These are phyloP conservation scores for Sporothrix humicola DNA, from an alignment of 2,329 filamentous ascomycete species.

Conservation along the genomic window DNA sequence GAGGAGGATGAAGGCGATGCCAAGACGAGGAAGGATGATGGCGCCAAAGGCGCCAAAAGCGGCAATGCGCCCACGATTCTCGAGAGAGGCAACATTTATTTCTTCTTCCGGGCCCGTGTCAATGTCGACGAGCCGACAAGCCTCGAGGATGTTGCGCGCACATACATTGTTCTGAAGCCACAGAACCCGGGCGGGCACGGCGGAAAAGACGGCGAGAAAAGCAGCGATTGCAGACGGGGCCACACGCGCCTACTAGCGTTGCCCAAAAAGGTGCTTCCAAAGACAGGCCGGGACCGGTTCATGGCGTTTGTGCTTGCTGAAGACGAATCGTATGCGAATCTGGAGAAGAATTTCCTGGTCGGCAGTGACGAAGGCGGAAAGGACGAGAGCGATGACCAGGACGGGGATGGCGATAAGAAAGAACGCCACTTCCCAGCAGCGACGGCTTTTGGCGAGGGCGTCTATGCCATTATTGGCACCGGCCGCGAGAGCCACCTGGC, in stretches of 20 bases:
- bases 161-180: conserved; percentile 79
- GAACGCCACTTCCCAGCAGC: conserved; percentile 69
- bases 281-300: conserved; percentile 70
- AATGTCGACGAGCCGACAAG: conserved; percentile 71
- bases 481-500: conserved; percentile 75
- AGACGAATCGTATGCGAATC: conserved; percentile 65
- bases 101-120: conserved; percentile 83
- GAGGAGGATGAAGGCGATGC: background rate
- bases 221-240: conserved; percentile 56
- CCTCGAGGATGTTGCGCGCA: conserved; percentile 75
- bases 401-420: background rate
- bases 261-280: conserved; percentile 83
- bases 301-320: conserved; percentile 84
- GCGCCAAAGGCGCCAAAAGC: background rate
- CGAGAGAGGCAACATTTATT: conserved; percentile 90
- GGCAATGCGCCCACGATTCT: conserved; percentile 61
- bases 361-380: conserved; percentile 64
- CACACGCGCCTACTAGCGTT: conserved; percentile 76
- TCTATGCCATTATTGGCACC: conserved; percentile 80
- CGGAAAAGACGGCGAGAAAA: conserved; percentile 62
- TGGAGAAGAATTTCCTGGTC: conserved; percentile 75
- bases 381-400: conserved; percentile 45
- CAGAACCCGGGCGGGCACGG: conserved; percentile 51
- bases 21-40: background rate
- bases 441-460: conserved; percentile 79